Conservation (phyloP, 1,284 basidiomycete genomes). For the Puccinia brachypodii region DNA sequence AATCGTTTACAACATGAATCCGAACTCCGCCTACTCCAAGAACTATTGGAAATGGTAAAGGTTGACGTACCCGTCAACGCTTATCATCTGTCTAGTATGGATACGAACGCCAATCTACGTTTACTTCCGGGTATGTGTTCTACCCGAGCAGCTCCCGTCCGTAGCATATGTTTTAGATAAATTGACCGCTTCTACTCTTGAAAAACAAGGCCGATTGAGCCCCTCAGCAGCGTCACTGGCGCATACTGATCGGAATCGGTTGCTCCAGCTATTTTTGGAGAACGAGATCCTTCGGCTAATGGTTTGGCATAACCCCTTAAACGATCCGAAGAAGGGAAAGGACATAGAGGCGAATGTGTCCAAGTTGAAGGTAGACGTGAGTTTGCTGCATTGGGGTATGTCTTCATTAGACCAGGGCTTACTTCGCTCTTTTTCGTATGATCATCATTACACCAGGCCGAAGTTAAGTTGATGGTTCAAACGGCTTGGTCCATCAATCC, state of each 20-base stretch:
- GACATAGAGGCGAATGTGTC: conserved; percentile 67
- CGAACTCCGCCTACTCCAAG: conserved; percentile 39
- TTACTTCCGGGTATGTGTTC: conserved; percentile 31
- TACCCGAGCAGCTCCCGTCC: neutral
- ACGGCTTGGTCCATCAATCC: conserved; percentile 82
- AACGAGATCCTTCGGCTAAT: conserved; percentile 81
- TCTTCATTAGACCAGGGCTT: conserved; percentile 20
- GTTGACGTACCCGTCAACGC: conserved; percentile 42
- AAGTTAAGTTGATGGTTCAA: conserved; percentile 70
- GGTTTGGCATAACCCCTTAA: conserved; percentile 88
- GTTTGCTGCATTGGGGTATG: conserved; percentile 55
- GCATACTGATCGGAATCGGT: conserved; percentile 68
- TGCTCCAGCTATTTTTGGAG: conserved; percentile 79
- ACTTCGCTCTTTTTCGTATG: conserved; percentile 45
- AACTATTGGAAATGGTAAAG: conserved; percentile 36
- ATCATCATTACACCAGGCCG: conserved; percentile 60
- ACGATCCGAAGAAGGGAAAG: conserved; percentile 68
- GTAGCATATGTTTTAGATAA: conserved; percentile 68
- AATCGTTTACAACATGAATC: conserved; percentile 41
- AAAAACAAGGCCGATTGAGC: conserved; percentile 50
- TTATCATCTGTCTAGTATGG: conserved; percentile 32
- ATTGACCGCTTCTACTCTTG: conserved; percentile 12
- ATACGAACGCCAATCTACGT: conserved; percentile 2
- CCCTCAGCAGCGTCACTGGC: conserved; percentile 54
- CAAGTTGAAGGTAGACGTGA: conserved; percentile 64